Conservation (phyloP, 2,329 filamentous ascomycete genomes). For the Aspergillus chevalieri region DNA sequence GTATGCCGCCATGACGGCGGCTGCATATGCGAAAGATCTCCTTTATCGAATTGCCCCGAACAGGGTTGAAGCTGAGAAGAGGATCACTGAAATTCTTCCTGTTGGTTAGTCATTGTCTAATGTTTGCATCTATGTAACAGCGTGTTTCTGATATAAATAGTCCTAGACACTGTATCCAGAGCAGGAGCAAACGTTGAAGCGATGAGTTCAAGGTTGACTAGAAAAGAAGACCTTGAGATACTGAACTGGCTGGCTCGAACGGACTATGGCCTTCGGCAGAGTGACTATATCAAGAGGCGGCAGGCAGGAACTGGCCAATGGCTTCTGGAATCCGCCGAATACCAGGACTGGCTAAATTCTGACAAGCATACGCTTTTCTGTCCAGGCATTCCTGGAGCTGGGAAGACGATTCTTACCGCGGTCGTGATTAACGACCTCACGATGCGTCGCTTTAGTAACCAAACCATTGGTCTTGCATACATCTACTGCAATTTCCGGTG, state of each 20-base stretch:
- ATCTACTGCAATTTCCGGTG: background rate
- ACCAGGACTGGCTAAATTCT: slow-evolving; percentile 6
- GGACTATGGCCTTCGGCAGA: background rate
- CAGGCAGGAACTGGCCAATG: slow-evolving; percentile 12
- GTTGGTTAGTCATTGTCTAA: no score
- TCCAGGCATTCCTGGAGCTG: slow-evolving; percentile 8
- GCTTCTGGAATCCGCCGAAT: slow-evolving; percentile 9
- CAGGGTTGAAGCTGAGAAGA: slow-evolving; percentile 1
- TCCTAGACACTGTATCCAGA: no score
- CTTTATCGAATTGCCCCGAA: background rate
- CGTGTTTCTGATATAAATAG: background rate
- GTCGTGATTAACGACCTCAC: no score
- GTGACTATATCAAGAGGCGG: background rate
- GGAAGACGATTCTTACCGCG: background rate
- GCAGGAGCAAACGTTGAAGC: no score
- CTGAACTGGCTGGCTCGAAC: background rate
- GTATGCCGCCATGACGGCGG: slow-evolving; percentile 4
- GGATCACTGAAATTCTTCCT: background rate
- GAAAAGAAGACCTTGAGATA: background rate
- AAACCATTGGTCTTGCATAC: background rate
- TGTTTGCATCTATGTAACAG: background rate
- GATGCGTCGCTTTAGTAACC: no score
- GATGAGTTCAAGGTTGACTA: no score
- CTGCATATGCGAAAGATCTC: slow-evolving; percentile 4
- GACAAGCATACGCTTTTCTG: slow-evolving; percentile 36